Conservation (phyloP, 2,329 filamentous ascomycete species). For the Penicillium frequentans region DNA sequence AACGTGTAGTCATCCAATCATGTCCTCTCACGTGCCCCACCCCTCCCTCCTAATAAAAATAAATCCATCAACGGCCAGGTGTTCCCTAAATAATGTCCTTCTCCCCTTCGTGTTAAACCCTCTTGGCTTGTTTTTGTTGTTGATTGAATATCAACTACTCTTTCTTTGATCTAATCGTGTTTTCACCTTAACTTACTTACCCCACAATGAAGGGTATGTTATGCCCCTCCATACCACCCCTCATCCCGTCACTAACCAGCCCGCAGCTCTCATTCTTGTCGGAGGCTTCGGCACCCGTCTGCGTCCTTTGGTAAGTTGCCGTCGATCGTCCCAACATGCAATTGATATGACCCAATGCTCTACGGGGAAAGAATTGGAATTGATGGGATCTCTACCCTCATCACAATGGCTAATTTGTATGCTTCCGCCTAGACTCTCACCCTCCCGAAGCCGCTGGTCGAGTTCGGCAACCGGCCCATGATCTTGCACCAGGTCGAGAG, state of each 20-base stretch:
- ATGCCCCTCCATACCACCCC: conserved; percentile 8
- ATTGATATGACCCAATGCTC: conserved; percentile 9
- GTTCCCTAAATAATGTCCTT: conserved; percentile 23
- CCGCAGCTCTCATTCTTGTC: conserved; percentile 91
- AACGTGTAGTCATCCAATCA: conserved; percentile 26
- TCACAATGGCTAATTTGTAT: conserved; percentile 1
- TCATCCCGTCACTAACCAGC: conserved; percentile 13
- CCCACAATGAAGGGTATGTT: conserved; percentile 47
- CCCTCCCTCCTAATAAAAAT: conserved; percentile 22
- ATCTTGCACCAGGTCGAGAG: conserved; percentile 97
- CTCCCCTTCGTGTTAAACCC: neutral
- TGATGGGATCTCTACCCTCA: neutral
- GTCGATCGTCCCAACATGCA: conserved; percentile 10
- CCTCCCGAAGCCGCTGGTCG: conserved; percentile 93
- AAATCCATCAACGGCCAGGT: conserved; percentile 31
- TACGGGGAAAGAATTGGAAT: neutral
- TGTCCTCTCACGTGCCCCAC: conserved; percentile 26
- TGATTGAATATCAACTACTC: neutral
- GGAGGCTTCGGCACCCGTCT: conserved; percentile 98
- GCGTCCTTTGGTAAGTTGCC: conserved; percentile 77
- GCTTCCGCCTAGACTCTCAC: conserved; percentile 72
- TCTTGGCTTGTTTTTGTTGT: conserved; percentile 10
- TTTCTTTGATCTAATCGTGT: conserved; percentile 1
- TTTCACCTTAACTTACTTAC: conserved; percentile 5
- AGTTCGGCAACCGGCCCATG: conserved; percentile 99